phyloP scores from a whole-genome alignment of 1,284 basidiomycete genomes.

The Retiboletus fuscus region DNA sequence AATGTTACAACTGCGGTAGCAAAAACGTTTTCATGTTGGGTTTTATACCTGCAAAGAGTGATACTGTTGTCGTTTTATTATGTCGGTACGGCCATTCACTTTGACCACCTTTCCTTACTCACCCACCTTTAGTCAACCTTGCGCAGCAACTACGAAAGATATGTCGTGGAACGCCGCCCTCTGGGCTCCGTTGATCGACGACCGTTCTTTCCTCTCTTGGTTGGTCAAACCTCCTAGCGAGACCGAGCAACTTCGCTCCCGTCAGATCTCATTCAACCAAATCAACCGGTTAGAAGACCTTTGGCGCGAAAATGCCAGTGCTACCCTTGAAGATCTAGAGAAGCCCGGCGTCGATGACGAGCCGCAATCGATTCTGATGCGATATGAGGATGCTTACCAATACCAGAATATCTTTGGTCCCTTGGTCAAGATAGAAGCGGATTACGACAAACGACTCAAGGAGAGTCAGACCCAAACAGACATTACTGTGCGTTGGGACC shows the following conservation, averaged over 20 bases:
- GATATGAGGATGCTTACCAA: conserved; percentile 98
- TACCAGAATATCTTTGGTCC: conserved; percentile 99
- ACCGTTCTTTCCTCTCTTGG: conserved; percentile 98
- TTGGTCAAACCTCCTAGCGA: conserved; percentile 97
- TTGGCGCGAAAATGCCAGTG: conserved; percentile 96
- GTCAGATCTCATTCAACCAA: conserved; percentile 96
- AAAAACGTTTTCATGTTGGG: conserved; percentile 99
- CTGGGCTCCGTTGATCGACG: conserved; percentile 99
- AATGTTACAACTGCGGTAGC: conserved; percentile 99
- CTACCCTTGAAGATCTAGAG: conserved; percentile 95
- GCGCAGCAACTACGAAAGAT: conserved; percentile 96
- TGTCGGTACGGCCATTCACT: conserved; percentile 77
- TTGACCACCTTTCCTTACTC: conserved; percentile 19
- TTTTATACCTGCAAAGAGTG: conserved; percentile 99
- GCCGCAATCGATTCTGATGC: conserved; percentile 89
- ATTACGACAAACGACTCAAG: conserved; percentile 98
- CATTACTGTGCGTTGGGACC: conserved; percentile 95
- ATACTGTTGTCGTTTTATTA: conserved; percentile 98
- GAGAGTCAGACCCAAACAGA: conserved; percentile 99
- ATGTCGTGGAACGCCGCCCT: conserved; percentile 98
- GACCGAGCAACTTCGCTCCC: conserved; percentile 93
- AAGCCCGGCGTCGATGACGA: conserved; percentile 97
- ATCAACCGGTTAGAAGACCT: conserved; percentile 98
- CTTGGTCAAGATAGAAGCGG: conserved; percentile 98
- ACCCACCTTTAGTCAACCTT: conserved; percentile 82